A percentile compares a stretch with the other conserved stretches of the same genome.
phyloP scores from a whole-genome alignment of 768 basidiomycete genomes.

The Tricholoma sp. region DNA sequence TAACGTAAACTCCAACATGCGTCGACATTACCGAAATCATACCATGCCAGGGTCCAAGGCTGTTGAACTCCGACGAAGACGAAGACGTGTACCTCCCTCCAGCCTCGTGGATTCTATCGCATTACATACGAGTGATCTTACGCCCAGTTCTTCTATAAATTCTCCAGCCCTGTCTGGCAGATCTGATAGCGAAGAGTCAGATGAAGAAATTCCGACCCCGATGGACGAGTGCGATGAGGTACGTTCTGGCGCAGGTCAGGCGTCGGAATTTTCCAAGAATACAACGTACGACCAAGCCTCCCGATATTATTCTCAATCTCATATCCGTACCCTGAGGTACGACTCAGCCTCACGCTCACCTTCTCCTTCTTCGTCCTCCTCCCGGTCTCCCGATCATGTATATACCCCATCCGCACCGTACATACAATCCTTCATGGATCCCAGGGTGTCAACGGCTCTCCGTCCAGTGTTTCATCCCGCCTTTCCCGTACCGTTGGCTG shows the following conservation, averaged over 20 bases:
- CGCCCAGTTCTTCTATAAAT: not conserved
- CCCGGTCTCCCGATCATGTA: conserved; percentile 12
- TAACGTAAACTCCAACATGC: conserved; percentile 85
- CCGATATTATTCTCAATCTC: conserved; percentile 10
- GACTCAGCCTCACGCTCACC: conserved; percentile 10
- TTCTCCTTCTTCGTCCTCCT: conserved; percentile 12
- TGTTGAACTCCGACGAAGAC: conserved; percentile 19
- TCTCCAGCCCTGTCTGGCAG: conserved; percentile 17
- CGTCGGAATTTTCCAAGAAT: not conserved
- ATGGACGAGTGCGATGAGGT: conserved; percentile 6
- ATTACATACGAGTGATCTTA: not conserved
- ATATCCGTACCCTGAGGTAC: conserved; percentile 13
- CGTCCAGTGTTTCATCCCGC: conserved; percentile 25
- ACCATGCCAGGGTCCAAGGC: conserved; percentile 25
- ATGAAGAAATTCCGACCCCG: conserved; percentile 17
- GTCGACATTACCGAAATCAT: conserved; percentile 73
- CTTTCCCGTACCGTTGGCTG: not conserved
- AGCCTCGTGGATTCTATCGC: conserved; percentile 9
- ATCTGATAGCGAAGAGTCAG: conserved; percentile 23
- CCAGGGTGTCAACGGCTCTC: conserved; percentile 30
- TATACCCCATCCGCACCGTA: conserved; percentile 29
- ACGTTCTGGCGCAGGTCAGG: not conserved
- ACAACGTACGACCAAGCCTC: not conserved
- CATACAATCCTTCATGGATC: conserved; percentile 23
- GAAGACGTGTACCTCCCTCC: conserved; percentile 18